Conservation (phyloP, 2,329 filamentous ascomycete genomes). For the Talaromyces sp. region DNA sequence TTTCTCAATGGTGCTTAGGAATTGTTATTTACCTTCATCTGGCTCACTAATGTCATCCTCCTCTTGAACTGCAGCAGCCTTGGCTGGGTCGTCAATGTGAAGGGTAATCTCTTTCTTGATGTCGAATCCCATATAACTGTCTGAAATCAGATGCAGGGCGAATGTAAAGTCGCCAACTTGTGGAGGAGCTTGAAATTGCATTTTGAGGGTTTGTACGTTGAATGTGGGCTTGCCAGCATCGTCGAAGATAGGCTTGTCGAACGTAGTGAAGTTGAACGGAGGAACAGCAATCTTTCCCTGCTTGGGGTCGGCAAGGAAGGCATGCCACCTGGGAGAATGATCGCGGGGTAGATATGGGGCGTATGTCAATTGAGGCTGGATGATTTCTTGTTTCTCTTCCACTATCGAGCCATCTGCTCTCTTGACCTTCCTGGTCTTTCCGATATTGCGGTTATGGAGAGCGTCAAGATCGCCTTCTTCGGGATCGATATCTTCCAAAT, state of each 20-base stretch:
- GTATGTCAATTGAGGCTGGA: conserved; percentile 80
- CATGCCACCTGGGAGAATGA: conserved; percentile 85
- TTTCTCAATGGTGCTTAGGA: not conserved
- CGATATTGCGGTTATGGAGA: conserved; percentile 65
- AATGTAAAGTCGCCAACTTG: conserved; percentile 92
- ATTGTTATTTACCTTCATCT: conserved; percentile 72
- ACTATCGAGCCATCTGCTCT: conserved; percentile 49
- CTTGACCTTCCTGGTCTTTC: conserved; percentile 64
- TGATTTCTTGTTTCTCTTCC: conserved; percentile 58
- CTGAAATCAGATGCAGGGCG: conserved; percentile 87
- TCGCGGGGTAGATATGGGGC: conserved; percentile 89
- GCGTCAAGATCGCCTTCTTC: conserved; percentile 90
- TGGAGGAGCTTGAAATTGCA: conserved; percentile 92
- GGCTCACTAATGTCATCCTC: conserved; percentile 98
- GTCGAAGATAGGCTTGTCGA: conserved; percentile 84
- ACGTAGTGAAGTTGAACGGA: conserved; percentile 89
- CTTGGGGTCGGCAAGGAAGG: conserved; percentile 91
- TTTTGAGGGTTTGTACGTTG: conserved; percentile 92
- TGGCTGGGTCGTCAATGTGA: conserved; percentile 81
- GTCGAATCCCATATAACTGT: conserved; percentile 93
- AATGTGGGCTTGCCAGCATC: conserved; percentile 82
- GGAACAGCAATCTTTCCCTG: conserved; percentile 95
- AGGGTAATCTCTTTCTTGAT: conserved; percentile 87
- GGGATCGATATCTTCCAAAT: conserved; percentile 87
- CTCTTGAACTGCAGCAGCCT: conserved; percentile 72